Evolutionary conservation across 1,284 basidiomycete species (phyloP), one percentile per base, ranked within the genome.

Genomic region (Takashimella tepidaria): DNA sequence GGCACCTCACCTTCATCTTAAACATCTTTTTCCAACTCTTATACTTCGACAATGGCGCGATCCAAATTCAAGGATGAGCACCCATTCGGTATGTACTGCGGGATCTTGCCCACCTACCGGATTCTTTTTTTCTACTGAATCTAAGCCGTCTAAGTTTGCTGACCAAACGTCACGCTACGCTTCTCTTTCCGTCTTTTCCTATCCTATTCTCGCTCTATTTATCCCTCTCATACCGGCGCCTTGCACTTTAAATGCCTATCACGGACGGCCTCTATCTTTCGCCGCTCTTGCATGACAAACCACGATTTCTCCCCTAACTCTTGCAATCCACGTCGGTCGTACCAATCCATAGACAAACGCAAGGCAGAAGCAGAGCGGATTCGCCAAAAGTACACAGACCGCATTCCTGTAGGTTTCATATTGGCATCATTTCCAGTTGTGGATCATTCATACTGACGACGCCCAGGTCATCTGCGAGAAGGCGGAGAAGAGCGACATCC

Each of bases 41-140:
- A 27, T 31, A 40, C 44, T n/a, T 57, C 31, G 16, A 64, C 24
- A 11, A 77, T 76, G 73, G 96, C 97, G 87, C 85, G 92, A 75
- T 95, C 92, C 74, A 96, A 97, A 81, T 98, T 98, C 83, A 98
- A 98, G 85, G 95, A 98, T 78, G 96, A 98, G 80, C 96, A 98
- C 78, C 89, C 92, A 55, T 98, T 97, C 73, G 93, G 93, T 96
- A 67, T 60, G 85, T 80, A 37, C 8, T 16, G 31, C 16, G 51
- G n/a, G n/a, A n/a, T n/a, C n/a, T n/a, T n/a, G n/a, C n/a, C n/a
- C n/a, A n/a, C n/a, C n/a, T n/a, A n/a, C n/a, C n/a, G n/a, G n/a
- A n/a, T n/a, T n/a, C n/a, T n/a, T n/a, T n/a, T n/a, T n/a, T n/a
- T n/a, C n/a, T n/a, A n/a, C n/a, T n/a, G n/a, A n/a, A n/a, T n/a